Conservation (phyloP, 805 yeast genomes). For the Candida parachauliodes region DNA sequence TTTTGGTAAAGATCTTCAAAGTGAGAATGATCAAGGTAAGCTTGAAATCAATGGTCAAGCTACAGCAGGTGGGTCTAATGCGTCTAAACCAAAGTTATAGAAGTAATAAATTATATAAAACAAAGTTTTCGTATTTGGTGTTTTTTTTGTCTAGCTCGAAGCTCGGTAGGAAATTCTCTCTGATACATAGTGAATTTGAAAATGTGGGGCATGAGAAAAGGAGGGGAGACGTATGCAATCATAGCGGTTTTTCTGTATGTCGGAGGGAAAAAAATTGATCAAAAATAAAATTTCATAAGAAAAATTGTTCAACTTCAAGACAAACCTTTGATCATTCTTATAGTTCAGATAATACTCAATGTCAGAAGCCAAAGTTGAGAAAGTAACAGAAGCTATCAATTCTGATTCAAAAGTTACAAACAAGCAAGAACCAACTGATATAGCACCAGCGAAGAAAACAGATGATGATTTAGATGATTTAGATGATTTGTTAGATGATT, state of each 20-base stretch:
- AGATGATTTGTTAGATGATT: conserved; percentile 83
- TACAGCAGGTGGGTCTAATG: conserved; percentile 52
- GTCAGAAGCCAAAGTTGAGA: conserved; percentile 2
- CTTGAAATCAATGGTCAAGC: conserved; percentile 55
- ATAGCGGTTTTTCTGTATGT: not conserved
- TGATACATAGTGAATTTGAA: not conserved
- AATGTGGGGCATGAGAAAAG: not conserved
- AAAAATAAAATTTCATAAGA: conserved; percentile 1
- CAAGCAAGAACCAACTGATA: conserved; percentile 4
- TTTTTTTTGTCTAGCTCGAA: too few relatives aligned
- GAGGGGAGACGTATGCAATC: too few relatives aligned
- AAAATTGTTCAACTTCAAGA: not conserved
- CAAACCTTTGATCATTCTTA: too few relatives aligned
- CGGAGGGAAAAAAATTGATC: not conserved
- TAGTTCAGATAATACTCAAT: too few relatives aligned
- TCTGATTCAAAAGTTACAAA: too few relatives aligned
- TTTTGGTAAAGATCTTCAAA: conserved; percentile 62
- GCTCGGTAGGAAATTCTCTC: too few relatives aligned
- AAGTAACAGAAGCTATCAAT: not conserved
- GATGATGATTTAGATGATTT: conserved; percentile 66
- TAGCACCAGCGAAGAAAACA: conserved; percentile 9
- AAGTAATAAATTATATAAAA: too few relatives aligned
- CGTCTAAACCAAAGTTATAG: conserved; percentile 47
- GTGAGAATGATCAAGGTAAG: conserved; percentile 42
- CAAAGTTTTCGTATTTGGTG: too few relatives aligned